Percentiles rank a stretch among this genome's conserved stretches.
Conservation (phyloP, 768 basidiomycete genomes). For the Mycena olivaceomarginata region DNA sequence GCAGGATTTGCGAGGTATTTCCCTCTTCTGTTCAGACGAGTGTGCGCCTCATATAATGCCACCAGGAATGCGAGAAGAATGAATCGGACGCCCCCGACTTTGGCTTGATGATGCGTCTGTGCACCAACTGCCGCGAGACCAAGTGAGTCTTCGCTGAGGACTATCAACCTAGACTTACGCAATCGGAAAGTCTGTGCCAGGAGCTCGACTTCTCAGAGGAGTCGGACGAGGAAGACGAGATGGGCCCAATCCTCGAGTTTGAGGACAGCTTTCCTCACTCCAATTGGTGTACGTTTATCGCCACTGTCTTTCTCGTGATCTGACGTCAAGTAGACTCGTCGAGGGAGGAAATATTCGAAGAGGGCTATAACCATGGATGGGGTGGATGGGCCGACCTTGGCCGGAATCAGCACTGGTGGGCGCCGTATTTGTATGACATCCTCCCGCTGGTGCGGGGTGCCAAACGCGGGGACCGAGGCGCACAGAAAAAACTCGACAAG, state of each 20-base stretch:
- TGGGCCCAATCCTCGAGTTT: constrained; percentile 1
- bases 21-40: too few relatives aligned
- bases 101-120: too few relatives aligned
- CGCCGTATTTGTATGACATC: neutral
- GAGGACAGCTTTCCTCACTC: constrained; percentile 13
- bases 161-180: neutral
- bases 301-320: too few relatives aligned
- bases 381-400: too few relatives aligned
- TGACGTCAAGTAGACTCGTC: neutral
- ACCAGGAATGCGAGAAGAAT: too few relatives aligned
- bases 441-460: neutral
- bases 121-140: too few relatives aligned
- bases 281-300: constrained; percentile 12
- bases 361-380: too few relatives aligned
- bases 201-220: constrained; percentile 3
- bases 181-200: neutral
- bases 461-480: neutral
- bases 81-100: too few relatives aligned
- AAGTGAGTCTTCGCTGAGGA: too few relatives aligned
- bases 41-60: too few relatives aligned
- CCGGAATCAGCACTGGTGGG: neutral
- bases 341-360: too few relatives aligned
- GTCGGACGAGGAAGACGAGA: constrained; percentile 2
- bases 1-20: constrained; percentile 9
- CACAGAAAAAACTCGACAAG: neutral